These are phyloP conservation scores for Chlorella sp. DNA, from an alignment of 139 green algal genomes.

Conservation along the genomic window DNA sequence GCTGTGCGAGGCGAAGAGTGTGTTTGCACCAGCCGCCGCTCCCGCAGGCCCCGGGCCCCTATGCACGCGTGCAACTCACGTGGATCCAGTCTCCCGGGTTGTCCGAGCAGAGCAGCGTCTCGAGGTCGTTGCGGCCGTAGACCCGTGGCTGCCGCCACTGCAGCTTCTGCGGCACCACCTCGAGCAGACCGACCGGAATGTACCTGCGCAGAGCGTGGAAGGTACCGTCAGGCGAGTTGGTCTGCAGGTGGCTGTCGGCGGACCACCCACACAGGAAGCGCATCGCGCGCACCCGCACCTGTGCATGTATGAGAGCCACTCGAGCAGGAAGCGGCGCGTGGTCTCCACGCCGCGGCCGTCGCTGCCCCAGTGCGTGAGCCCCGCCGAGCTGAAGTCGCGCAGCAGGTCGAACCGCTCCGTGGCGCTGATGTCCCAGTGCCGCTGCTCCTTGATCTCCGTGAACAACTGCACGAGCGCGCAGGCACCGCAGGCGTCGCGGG, in stretches of 20 bases:
- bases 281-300: conserved; percentile 16
- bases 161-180: conserved; percentile 72
- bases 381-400: conserved; percentile 57
- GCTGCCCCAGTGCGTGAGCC: conserved; percentile 93
- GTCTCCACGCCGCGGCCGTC: conserved; percentile 89
- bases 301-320: conserved; percentile 91
- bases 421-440: conserved; percentile 93
- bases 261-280: background rate
- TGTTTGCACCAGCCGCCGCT: too few species aligned
- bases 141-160: conserved; percentile 67
- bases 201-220: conserved; percentile 56
- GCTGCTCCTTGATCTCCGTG: conserved; percentile 88
- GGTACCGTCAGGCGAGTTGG: background rate
- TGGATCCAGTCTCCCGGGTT: conserved; percentile 66
- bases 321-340: conserved; percentile 89
- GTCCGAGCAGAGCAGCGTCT: conserved; percentile 76
- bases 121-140: conserved; percentile 68
- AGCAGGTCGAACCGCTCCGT: conserved; percentile 87
- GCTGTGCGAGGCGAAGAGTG: too few species aligned
- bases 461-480: conserved; percentile 8
- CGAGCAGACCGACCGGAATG: conserved; percentile 89
- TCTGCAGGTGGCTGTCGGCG: background rate
- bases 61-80: too few species aligned
- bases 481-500: too few species aligned
- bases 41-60: too few species aligned